Evolutionary conservation across 2,329 filamentous ascomycete genomes (phyloP).

Genomic region (Venturia asperata): DNA sequence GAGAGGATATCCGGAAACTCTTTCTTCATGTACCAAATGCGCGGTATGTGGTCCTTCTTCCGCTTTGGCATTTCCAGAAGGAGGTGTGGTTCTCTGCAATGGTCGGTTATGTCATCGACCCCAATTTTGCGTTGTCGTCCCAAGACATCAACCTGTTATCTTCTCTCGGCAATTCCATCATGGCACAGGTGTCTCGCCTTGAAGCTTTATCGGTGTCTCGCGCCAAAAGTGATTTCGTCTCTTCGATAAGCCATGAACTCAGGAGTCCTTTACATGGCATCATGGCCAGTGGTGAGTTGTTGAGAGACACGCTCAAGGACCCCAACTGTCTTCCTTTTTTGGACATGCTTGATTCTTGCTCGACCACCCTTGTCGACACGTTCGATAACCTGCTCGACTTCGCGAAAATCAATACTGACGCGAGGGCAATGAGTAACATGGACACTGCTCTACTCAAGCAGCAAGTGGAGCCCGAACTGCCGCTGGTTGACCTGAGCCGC

Average conservation of each 20-base stretch:
- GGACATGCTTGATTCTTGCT: slow-evolving; percentile 35
- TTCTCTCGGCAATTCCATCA: slow-evolving; percentile 49
- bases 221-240: slow-evolving; percentile 37
- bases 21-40: slow-evolving; percentile 12
- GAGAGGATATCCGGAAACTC: slow-evolving; percentile 7
- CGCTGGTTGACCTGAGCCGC: slow-evolving; percentile 4
- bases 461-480: neutral
- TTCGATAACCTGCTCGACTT: slow-evolving; percentile 34
- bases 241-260: slow-evolving; percentile 37
- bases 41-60: slow-evolving; percentile 18
- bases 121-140: slow-evolving; percentile 37
- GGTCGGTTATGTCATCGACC: slow-evolving; percentile 27
- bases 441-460: neutral
- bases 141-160: slow-evolving; percentile 45
- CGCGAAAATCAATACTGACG: slow-evolving; percentile 19
- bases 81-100: slow-evolving; percentile 14
- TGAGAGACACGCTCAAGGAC: slow-evolving; percentile 17
- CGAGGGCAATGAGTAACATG: neutral
- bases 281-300: slow-evolving; percentile 23
- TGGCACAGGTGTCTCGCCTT: slow-evolving; percentile 49
- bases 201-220: slow-evolving; percentile 43
- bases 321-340: slow-evolving; percentile 23
- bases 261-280: slow-evolving; percentile 27
- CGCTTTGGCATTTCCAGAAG: slow-evolving; percentile 18
- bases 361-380: slow-evolving; percentile 36